Evolutionary conservation across 257 asterid genomes (phyloP), one percentile per base, ranked within the genome.

Genomic region (Salvia miltiorrhiza): DNA sequence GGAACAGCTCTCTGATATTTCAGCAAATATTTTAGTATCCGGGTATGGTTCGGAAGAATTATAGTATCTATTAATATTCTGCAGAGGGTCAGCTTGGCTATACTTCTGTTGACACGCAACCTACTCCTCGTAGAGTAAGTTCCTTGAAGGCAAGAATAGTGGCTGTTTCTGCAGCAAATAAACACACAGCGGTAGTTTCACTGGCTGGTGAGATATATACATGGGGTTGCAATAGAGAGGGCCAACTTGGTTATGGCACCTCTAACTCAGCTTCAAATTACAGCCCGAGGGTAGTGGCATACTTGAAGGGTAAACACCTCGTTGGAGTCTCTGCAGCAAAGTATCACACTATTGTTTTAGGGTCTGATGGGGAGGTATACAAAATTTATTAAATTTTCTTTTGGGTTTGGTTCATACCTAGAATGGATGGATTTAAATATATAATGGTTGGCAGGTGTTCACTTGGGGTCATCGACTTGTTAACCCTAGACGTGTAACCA

Each of bases 31-130:
- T 69, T 65, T 55, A 28, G 8, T 70, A 14, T 28, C 54, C 17
- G 1, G 16, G 44, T 63, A 62, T 77, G 65, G 20, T 61, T 64
- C 28, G 13, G 32, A 59, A 57, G 26, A 41, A 10, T 65, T 49
- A 75, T 59, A 61, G 65, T 60, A 40, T 65, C 56, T 58, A 54
- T 26, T 69, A 13, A 78, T 75, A 67, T 73, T 69, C 21, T 80
- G 84, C 87, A 94, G 99, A 94, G 90, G 99, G 99, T 50, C 99
- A 94, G 82, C 98, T 94, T 82, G 99, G 99, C 24, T 94, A 94
- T 82, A 87, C 97, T 78, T 94, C 97, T 73, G 97, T 92, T 69
- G 99, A 94, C 69, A 86, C 97, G 39, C 99, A 94, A 70, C 92
- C 99, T 43, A 94, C 94, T 69, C 99, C 99, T 23, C 93, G 97